Base-by-base conservation (phyloP, 257 asterid genomes). In the Nicotiana knightiana region DNA sequence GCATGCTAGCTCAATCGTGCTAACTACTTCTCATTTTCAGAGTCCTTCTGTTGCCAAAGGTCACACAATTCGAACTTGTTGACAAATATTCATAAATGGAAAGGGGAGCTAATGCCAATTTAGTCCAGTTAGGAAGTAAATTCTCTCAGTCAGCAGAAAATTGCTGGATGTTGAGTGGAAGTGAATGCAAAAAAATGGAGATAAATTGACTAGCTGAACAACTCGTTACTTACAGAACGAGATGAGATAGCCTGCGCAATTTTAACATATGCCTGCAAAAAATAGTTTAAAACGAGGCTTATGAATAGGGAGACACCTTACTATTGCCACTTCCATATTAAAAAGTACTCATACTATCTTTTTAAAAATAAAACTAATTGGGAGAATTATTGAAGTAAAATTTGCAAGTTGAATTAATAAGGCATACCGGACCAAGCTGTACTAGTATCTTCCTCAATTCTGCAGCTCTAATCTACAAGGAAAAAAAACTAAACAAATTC, bases 221-320 rank as follows among this genome's bases (percentile, higher is more conserved):
- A 78, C 76, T 30, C 51, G 54, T 62, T 81, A 89, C 99, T 93
- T 93, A 96, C 99, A 62, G 98, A 85, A 67, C 99, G 93, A 67
- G 99, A 91, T 15, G 99, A 96, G 83, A 96, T 77, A 79, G 99
- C 99, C 89, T 96, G 99, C 65, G 99, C 99, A 87, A 96, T 96
- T 92, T 96, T 96, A 18, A 96, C 86, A 86, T 93, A 96, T 58
- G 99, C 99, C 99, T 96, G 85, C 90, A 91, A 75, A 71, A 84
- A 53, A 76, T 17, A 64, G 65, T 73, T 59, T 79, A 53, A 75
- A 67, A 83, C 55, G 61, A 71, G 26, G 15, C 48, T 46, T 37
- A 28, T 13, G 6, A 54, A 54, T 15, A 43, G 78, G 6, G 58
- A 70, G 10, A 26, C 16, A 70, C 33, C 32, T 70, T 21, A 43